A percentile compares a stretch with the other conserved stretches of the same genome.
Evolutionary conservation across 805 yeast genomes (phyloP).

Genomic region (Nakazawaea ambrosiae): DNA sequence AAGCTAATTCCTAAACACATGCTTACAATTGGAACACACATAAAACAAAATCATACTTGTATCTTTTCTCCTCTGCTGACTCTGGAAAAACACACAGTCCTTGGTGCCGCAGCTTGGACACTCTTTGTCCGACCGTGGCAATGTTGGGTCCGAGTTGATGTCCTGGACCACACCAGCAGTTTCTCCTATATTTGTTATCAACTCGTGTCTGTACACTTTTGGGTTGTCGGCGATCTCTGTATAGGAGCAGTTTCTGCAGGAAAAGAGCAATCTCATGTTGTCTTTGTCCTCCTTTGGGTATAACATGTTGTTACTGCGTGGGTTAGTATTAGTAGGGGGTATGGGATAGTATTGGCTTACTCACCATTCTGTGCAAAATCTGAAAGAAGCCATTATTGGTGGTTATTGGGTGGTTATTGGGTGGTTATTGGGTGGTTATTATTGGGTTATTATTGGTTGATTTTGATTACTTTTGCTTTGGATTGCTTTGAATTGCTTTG

Average conservation of each 20-base stretch:
- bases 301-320: slow-evolving; percentile 81
- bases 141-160: slow-evolving; percentile 94
- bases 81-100: slow-evolving; percentile 94
- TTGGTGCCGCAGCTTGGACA: slow-evolving; percentile 85
- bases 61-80: slow-evolving; percentile 91
- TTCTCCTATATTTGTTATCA: slow-evolving; percentile 86
- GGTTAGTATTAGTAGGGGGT: not conserved
- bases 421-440: no score
- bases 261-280: slow-evolving; percentile 66
- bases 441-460: no score
- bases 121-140: slow-evolving; percentile 90
- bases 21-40: slow-evolving; percentile 83
- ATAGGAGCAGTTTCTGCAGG: slow-evolving; percentile 92
- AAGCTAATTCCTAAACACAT: slow-evolving; percentile 50
- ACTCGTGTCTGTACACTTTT: slow-evolving; percentile 85
- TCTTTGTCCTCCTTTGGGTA: slow-evolving; percentile 94
- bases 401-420: no score
- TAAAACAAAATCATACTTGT: slow-evolving; percentile 93
- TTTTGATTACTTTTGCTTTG: no score
- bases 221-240: slow-evolving; percentile 88
- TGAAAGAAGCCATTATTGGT: slow-evolving; percentile 78
- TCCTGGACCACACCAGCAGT: slow-evolving; percentile 97
- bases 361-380: slow-evolving; percentile 86
- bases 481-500: no score
- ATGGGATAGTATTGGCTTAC: slow-evolving; percentile 14